Conservation (phyloP, 495 filamentous ascomycete species). For the Amphirosellinia nigrospora region DNA sequence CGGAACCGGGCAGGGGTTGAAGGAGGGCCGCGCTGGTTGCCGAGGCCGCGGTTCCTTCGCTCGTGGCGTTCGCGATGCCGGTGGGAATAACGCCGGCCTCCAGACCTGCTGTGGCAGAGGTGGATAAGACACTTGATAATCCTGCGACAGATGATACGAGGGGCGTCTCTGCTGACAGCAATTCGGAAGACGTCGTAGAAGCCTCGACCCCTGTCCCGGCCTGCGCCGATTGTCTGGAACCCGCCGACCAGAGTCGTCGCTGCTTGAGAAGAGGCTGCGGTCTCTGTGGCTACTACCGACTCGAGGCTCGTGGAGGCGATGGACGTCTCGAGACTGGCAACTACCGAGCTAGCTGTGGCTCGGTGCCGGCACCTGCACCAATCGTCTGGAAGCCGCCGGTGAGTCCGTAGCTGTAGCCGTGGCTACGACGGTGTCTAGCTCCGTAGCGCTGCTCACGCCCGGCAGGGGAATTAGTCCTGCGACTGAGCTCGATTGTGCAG, state of each 20-base stretch:
- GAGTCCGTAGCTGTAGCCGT: background rate
- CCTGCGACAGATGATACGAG: background rate
- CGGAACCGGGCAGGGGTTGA: conserved; percentile 27
- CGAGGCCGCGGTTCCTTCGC: background rate
- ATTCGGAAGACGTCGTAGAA: conserved; percentile 13
- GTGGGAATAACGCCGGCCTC: background rate
- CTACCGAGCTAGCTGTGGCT: background rate
- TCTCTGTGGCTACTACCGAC: background rate
- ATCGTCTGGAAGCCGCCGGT: conserved; percentile 29
- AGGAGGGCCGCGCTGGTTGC: background rate
- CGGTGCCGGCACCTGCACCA: background rate
- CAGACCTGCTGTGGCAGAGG: background rate
- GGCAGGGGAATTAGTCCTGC: conserved; percentile 15
- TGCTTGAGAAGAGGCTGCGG: background rate
- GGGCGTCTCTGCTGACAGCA: conserved; percentile 19
- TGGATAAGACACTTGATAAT: conserved; percentile 26
- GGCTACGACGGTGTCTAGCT: background rate
- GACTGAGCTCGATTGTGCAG: conserved; percentile 29
- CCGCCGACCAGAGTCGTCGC: background rate
- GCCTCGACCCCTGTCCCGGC: background rate
- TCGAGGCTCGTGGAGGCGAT: background rate
- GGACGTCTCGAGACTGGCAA: background rate
- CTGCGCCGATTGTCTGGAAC: conserved; percentile 14
- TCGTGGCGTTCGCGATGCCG: background rate
- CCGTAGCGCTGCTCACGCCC: conserved; percentile 1